Evolutionary conservation across 164 flowering plant species (phyloP), one percentile per base, ranked within the genome.

Genomic region (Umbellularia californica): DNA sequence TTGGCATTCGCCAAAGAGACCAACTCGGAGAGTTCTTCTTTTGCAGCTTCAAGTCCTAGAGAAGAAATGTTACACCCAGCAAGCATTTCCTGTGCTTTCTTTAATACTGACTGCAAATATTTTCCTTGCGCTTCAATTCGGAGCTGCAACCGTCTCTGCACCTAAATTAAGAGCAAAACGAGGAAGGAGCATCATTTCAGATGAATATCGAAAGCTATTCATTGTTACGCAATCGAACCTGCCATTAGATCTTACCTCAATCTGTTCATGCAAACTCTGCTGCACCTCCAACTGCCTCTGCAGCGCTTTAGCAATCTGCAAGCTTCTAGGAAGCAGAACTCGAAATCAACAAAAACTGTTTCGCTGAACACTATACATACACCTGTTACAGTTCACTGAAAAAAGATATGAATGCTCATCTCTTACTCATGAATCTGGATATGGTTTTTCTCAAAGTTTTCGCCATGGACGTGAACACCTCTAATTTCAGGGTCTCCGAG

Each of bases 41-140:
- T 90, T 15, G 90, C 86, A 20, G 81, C 76, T 72, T 92, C 96
- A 3, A 84, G 79, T 9, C 88, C 89, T 2, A 73, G 73, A 2
- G 89, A 76, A 63, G 90, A 84, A 14, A 84, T 79, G 73, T 71
- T 82, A 75, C 86, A 88, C 2, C 87, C 86, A 27, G 92, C 74
- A 5, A 95, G 88, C 50, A 95, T 87, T 76, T 93, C 95, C 50
- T 93, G 96, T 23, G 97, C 99, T 80, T 90, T 96, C 78, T 78
- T 84, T 23, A 96, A 77, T 33, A 92, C 96, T 19, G 93, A 84
- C 50, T 92, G 95, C 47, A 96, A 80, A 72, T 96, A 94, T 80
- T 88, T 90, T 64, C 98, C 97, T 84, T 95, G 99, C 3, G 99
- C 95, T 81, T 93, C 99, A 41, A 95, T 95, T 72, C 98, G 77